A percentile compares a stretch with the other conserved stretches of the same genome.
Evolutionary conservation across 306 rosid species (phyloP).

Genomic region (Hippophae tibetana): DNA sequence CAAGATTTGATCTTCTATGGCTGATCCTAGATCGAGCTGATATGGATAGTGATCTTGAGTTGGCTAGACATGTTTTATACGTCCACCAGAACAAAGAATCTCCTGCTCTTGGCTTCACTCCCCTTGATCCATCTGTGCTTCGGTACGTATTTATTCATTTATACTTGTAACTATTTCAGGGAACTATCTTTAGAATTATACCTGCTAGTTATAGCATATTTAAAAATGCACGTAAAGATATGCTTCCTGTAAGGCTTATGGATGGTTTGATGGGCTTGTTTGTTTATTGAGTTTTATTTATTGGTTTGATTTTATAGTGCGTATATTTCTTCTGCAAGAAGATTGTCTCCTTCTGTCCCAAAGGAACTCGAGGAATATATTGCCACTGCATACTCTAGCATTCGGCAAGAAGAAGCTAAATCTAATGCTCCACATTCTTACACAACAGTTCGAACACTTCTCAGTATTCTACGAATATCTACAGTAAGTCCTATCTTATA

Average conservation of each 20-base stretch:
- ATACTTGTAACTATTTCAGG: background rate
- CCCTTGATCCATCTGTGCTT: conserved; percentile 91
- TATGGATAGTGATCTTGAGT: conserved; percentile 93
- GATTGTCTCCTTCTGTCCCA: conserved; percentile 76
- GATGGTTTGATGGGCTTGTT: background rate
- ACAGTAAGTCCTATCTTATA: conserved; percentile 44
- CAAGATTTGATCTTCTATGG: conserved; percentile 97
- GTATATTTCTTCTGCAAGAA: conserved; percentile 91
- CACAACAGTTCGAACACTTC: conserved; percentile 91
- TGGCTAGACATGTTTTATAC: conserved; percentile 92
- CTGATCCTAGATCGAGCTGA: conserved; percentile 97
- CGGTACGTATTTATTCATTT: conserved; percentile 41
- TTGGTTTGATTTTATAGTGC: conserved; percentile 37
- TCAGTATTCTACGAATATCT: conserved; percentile 93
- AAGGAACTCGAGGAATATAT: conserved; percentile 83
- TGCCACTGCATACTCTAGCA: conserved; percentile 81
- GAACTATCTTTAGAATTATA: conserved; percentile 1
- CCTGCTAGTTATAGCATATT: background rate
- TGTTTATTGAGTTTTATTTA: background rate
- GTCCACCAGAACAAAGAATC: conserved; percentile 93
- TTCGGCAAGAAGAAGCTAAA: conserved; percentile 94
- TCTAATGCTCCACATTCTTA: conserved; percentile 86
- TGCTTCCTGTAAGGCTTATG: background rate
- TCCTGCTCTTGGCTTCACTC: conserved; percentile 88
- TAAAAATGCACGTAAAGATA: background rate